Percentiles rank a stretch among this genome's conserved stretches.
These are phyloP conservation scores for Mortierella hygrophila DNA, from an alignment of 192 early-diverging fungal genomes.

Conservation along the genomic window DNA sequence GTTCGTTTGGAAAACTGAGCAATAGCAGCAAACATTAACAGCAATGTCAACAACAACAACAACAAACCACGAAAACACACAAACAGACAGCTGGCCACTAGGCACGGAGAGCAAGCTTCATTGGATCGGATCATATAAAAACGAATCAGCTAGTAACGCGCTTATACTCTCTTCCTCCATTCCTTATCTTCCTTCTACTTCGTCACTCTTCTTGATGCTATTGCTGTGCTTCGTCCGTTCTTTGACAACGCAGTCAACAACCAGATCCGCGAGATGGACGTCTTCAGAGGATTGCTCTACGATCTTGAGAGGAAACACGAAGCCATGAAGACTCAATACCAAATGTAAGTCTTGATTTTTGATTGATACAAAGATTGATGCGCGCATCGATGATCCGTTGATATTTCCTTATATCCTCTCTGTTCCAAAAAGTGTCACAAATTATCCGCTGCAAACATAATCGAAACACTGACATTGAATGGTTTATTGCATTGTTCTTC, in stretches of 20 bases:
- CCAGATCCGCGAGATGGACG: constrained; percentile 86
- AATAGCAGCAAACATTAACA: background rate
- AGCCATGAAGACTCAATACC: constrained; percentile 82
- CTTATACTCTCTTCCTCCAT: background rate
- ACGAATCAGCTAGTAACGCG: background rate
- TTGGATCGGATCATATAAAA: background rate
- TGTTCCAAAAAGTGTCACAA: background rate
- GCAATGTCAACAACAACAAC: background rate
- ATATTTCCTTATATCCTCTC: background rate
- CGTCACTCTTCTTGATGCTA: background rate
- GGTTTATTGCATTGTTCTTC: background rate
- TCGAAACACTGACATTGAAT: constrained; percentile 4
- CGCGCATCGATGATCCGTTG: background rate
- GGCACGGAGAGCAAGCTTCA: background rate
- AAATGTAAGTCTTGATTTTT: constrained; percentile 27
- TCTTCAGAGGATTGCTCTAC: constrained; percentile 79
- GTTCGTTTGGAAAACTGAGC: background rate
- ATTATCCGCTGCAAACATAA: background rate
- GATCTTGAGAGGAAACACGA: constrained; percentile 89
- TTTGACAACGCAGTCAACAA: constrained; percentile 63
- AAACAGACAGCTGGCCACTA: background rate
- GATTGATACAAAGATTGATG: background rate
- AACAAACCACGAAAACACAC: background rate
- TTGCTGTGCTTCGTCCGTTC: constrained; percentile 10
- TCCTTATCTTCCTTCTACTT: background rate